Evolutionary conservation across 208 protist genomes (phyloP).

Genomic region (Naegleria gruberi): DNA sequence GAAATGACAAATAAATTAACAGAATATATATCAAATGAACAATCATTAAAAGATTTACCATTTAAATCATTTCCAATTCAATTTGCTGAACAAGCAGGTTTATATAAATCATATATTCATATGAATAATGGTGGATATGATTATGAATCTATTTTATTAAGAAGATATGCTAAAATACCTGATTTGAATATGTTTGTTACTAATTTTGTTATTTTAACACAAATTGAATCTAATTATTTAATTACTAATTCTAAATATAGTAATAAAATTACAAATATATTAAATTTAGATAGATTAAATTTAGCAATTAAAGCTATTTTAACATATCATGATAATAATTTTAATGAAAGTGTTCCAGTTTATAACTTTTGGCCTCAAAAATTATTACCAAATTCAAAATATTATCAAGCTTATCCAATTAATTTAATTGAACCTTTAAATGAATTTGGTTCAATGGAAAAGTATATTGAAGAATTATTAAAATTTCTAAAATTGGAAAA

Average conservation of each 20-base stretch:
- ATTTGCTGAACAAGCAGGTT: neutral
- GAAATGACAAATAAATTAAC: neutral
- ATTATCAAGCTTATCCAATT: neutral
- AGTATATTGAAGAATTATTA: neutral
- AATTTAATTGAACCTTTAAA: neutral
- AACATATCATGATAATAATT: neutral
- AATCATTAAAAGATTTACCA: neutral
- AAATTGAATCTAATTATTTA: neutral
- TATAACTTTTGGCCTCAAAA: neutral
- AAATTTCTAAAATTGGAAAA: neutral
- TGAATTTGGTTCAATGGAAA: neutral
- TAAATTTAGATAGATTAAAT: neutral
- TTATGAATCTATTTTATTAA: neutral
- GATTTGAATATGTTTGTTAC: constrained; percentile 9
- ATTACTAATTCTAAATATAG: neutral
- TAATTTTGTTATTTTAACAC: neutral
- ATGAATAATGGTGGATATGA: neutral
- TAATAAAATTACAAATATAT: neutral
- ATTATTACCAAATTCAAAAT: neutral
- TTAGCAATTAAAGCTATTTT: neutral
- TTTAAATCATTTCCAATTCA: neutral
- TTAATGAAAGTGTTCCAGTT: neutral
- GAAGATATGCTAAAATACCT: neutral
- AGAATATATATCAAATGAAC: neutral
- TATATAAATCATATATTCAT: neutral